Percentiles rank a stretch among this genome's conserved stretches.
Evolutionary conservation across 1,284 basidiomycete species (phyloP).

Genomic region (Ganoderma lingzhi): DNA sequence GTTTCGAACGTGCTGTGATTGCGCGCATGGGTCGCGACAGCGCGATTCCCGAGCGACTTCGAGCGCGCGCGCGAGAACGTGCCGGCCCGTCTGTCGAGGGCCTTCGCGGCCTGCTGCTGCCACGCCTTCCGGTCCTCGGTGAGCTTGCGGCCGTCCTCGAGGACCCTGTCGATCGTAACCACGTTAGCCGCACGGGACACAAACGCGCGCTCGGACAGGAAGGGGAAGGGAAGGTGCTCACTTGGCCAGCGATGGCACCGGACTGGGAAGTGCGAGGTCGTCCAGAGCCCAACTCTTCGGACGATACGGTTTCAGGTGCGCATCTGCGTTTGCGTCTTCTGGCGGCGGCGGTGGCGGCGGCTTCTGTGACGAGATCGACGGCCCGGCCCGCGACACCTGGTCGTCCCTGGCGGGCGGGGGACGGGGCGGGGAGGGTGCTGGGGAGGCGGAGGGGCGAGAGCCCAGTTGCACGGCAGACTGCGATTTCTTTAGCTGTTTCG

Average conservation of each 20-base stretch:
- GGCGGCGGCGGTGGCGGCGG: slow-evolving; percentile 8
- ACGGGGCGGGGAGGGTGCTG: slow-evolving; percentile 23
- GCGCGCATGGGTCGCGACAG: slow-evolving; percentile 31
- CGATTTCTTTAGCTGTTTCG: slow-evolving; percentile 35
- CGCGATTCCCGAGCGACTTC: slow-evolving; percentile 56
- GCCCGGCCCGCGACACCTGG: slow-evolving; percentile 18
- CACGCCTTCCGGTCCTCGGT: slow-evolving; percentile 69
- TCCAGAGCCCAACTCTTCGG: slow-evolving; percentile 64
- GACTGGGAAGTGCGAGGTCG: slow-evolving; percentile 65
- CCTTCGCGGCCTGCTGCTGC: slow-evolving; percentile 66
- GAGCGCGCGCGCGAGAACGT: slow-evolving; percentile 68
- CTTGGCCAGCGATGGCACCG: slow-evolving; percentile 67
- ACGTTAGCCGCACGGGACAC: slow-evolving; percentile 13
- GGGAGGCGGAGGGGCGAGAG: slow-evolving; percentile 6
- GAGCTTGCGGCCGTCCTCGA: slow-evolving; percentile 67
- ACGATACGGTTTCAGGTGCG: slow-evolving; percentile 36
- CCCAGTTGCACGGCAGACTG: slow-evolving; percentile 33
- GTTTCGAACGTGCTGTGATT: slow-evolving; percentile 55
- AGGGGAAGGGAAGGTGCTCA: slow-evolving; percentile 47
- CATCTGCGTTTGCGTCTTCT: slow-evolving; percentile 13
- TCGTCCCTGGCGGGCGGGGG: slow-evolving; percentile 20
- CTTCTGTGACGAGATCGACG: slow-evolving; percentile 16
- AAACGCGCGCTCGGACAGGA: slow-evolving; percentile 23
- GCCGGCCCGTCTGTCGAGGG: slow-evolving; percentile 70
- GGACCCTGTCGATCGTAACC: slow-evolving; percentile 53